These are phyloP conservation scores for Xylaria intraflava DNA, from an alignment of 495 filamentous ascomycete species.

Conservation along the genomic window DNA sequence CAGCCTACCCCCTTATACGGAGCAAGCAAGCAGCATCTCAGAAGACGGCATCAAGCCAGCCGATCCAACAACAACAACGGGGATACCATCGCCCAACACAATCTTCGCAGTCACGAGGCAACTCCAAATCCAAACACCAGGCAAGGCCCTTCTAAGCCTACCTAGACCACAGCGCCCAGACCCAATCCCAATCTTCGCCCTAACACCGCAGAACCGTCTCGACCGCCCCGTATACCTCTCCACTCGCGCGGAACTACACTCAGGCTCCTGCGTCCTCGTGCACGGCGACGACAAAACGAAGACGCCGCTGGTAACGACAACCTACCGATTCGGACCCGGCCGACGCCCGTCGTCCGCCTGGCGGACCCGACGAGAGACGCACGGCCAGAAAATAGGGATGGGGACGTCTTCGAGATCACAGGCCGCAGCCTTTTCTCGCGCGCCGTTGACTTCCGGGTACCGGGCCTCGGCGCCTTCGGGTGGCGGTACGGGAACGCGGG, in stretches of 20 bases:
- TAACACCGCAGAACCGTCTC: slow-evolving; percentile 2
- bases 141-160: slow-evolving; percentile 37
- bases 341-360: slow-evolving; percentile 24
- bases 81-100: background rate
- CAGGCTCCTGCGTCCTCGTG: slow-evolving; percentile 36
- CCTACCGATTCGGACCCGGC: slow-evolving; percentile 46
- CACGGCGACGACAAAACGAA: slow-evolving; percentile 14
- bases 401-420: slow-evolving; percentile 28
- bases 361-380: background rate
- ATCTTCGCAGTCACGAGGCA: slow-evolving; percentile 31
- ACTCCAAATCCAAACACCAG: slow-evolving; percentile 41
- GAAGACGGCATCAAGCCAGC: slow-evolving; percentile 8
- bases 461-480: slow-evolving; percentile 33
- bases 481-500: slow-evolving; percentile 43
- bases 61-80: slow-evolving; percentile 3
- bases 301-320: slow-evolving; percentile 32
- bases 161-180: slow-evolving; percentile 37
- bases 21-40: background rate
- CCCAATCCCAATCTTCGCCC: slow-evolving; percentile 39
- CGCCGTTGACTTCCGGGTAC: slow-evolving; percentile 30
- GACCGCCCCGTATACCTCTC: slow-evolving; percentile 36
- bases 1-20: slow-evolving; percentile 1
- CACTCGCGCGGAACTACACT: slow-evolving; percentile 34
- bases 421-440: slow-evolving; percentile 35
- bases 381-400: background rate